Percentiles rank a stretch among this genome's conserved stretches.
Evolutionary conservation across 371 early-diverging fungal genomes (phyloP).

Genomic region (Amoeboaphelidium occidentale): DNA sequence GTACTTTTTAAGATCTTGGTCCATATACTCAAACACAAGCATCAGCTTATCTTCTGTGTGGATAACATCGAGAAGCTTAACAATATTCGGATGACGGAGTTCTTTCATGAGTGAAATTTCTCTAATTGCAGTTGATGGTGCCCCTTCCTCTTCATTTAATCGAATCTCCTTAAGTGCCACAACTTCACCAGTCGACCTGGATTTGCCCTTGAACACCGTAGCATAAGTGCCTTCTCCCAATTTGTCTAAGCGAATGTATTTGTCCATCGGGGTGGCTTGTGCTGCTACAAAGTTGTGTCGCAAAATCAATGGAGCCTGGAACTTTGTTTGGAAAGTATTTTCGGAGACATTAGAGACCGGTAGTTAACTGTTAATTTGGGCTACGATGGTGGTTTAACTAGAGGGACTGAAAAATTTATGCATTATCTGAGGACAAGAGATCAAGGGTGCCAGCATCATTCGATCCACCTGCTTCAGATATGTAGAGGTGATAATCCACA

Average conservation of each 20-base stretch:
- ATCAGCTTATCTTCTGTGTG: conserved; percentile 92
- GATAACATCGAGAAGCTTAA: conserved; percentile 84
- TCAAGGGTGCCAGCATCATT: too few species aligned
- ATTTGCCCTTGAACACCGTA: conserved; percentile 96
- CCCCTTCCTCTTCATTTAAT: conserved; percentile 74
- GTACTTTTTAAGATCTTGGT: conserved; percentile 90
- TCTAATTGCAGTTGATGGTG: conserved; percentile 86
- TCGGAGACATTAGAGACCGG: too few species aligned
- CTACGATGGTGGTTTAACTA: too few species aligned
- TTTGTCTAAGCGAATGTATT: conserved; percentile 11
- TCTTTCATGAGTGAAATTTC: conserved; percentile 91
- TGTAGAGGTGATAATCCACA: too few species aligned
- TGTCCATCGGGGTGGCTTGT: too few species aligned
- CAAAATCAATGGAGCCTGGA: too few species aligned
- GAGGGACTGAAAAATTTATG: too few species aligned
- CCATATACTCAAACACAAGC: conserved; percentile 96
- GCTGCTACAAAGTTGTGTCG: too few species aligned
- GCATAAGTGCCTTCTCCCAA: conserved; percentile 76
- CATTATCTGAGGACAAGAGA: too few species aligned
- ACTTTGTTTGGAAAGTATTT: too few species aligned
- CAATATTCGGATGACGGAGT: conserved; percentile 67
- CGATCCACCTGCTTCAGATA: too few species aligned
- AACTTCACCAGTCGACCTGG: conserved; percentile 54
- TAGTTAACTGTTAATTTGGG: too few species aligned
- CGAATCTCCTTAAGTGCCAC: conserved; percentile 96